Conservation (phyloP, 148 eudicot genomes). For the Fagopyrum esculentum region DNA sequence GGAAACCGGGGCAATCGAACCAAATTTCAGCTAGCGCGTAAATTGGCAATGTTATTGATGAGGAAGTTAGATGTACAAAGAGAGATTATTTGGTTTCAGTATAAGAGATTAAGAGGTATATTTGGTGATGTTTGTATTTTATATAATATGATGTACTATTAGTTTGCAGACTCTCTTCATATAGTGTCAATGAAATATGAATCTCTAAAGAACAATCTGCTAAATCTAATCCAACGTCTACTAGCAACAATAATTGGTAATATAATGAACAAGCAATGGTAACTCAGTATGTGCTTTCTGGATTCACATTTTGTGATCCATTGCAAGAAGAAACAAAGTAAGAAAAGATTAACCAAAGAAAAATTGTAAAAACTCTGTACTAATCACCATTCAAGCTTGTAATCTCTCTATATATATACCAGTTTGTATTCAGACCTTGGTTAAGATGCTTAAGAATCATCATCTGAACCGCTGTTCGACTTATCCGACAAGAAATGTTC, state of each 20-base stretch:
- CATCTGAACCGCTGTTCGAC: slow-evolving; percentile 6
- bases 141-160: neutral
- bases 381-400: neutral
- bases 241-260: too few relatives aligned
- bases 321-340: neutral
- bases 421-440: neutral
- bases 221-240: too few relatives aligned
- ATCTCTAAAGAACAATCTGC: too few relatives aligned
- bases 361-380: neutral
- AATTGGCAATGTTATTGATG: neutral
- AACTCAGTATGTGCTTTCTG: slow-evolving; percentile 9
- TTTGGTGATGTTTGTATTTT: neutral
- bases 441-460: slow-evolving; percentile 25
- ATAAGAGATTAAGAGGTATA: neutral
- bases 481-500: slow-evolving; percentile 58
- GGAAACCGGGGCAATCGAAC: neutral
- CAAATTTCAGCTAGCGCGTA: too few relatives aligned
- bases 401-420: neutral
- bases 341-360: neutral
- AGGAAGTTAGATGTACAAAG: neutral
- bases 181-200: neutral
- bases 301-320: neutral
- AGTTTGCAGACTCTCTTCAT: neutral
- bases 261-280: neutral
- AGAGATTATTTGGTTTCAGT: neutral